phyloP scores from a whole-genome alignment of 495 filamentous ascomycete species.

The Lasiosphaeris hirsuta region DNA sequence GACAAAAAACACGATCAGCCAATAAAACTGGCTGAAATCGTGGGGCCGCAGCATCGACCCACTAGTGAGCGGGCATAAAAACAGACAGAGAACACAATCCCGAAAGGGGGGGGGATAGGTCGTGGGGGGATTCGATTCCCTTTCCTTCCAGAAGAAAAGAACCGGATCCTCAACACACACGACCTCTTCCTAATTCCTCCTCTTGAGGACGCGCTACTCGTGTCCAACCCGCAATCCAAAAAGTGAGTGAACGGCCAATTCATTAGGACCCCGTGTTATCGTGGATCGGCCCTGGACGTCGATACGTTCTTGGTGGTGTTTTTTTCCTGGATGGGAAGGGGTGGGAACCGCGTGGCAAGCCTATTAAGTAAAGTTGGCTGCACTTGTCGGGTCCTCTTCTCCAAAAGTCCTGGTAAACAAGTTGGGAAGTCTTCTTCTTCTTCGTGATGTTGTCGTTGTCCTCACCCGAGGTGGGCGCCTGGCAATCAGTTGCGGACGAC shows the following conservation, averaged over 20 bases:
- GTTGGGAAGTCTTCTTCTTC: constrained; percentile 23
- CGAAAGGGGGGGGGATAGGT: no score
- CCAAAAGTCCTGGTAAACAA: constrained; percentile 10
- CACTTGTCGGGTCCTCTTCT: constrained; percentile 1
- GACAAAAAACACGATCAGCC: background rate
- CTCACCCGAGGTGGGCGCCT: constrained; percentile 28
- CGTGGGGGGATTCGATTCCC: no score
- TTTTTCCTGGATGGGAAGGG: no score
- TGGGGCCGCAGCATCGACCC: constrained; percentile 20
- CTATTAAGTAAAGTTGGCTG: no score
- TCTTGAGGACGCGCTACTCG: no score
- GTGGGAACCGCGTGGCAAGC: no score
- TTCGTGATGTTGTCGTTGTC: background rate
- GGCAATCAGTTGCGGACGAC: constrained; percentile 56
- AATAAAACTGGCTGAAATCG: background rate
- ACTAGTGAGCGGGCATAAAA: constrained; percentile 3
- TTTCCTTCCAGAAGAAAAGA: no score
- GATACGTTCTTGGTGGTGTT: constrained; percentile 16
- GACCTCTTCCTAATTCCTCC: no score
- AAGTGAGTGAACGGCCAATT: constrained; percentile 18
- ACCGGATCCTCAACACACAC: no score
- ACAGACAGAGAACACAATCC: no score
- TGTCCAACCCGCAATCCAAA: constrained; percentile 1
- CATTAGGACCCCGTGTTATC: background rate
- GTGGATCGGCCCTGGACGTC: constrained; percentile 17